These are phyloP conservation scores for Aphanomyces astaci DNA, from an alignment of 352 stramenopile species.

Conservation along the genomic window DNA sequence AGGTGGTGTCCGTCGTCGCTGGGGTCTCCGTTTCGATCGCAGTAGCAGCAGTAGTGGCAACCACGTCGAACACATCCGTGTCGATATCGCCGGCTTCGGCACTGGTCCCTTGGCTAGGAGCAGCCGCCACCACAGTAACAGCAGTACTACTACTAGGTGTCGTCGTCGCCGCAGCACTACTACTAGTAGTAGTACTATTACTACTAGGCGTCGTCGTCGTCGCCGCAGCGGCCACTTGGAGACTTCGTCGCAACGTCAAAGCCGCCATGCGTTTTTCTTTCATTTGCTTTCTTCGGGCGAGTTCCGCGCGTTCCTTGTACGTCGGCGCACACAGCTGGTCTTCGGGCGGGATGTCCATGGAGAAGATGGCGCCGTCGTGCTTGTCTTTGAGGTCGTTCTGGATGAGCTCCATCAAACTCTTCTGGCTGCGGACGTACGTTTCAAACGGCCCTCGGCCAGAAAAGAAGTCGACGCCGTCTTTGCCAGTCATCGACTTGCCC, in stretches of 20 bases:
- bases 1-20: no score
- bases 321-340: slow-evolving; percentile 3
- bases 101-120: no score
- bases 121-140: no score
- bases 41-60: no score
- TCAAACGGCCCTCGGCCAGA: neutral
- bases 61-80: no score
- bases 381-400: slow-evolving; percentile 8
- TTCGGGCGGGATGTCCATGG: slow-evolving; percentile 3
- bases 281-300: slow-evolving; percentile 8
- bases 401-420: slow-evolving; percentile 1
- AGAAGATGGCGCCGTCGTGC: slow-evolving; percentile 3
- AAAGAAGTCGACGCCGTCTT: slow-evolving; percentile 9
- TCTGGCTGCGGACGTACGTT: neutral
- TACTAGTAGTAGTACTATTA: no score
- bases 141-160: no score
- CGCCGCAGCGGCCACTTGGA: neutral
- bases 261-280: neutral
- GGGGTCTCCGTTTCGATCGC: no score
- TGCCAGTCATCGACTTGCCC: neutral
- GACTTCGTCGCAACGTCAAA: neutral
- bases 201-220: no score
- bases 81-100: no score
- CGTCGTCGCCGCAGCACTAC: no score
- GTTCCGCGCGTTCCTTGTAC: slow-evolving; percentile 3